Base-by-base conservation (phyloP, 306 rosid genomes). In the Medicago ruthenica region DNA sequence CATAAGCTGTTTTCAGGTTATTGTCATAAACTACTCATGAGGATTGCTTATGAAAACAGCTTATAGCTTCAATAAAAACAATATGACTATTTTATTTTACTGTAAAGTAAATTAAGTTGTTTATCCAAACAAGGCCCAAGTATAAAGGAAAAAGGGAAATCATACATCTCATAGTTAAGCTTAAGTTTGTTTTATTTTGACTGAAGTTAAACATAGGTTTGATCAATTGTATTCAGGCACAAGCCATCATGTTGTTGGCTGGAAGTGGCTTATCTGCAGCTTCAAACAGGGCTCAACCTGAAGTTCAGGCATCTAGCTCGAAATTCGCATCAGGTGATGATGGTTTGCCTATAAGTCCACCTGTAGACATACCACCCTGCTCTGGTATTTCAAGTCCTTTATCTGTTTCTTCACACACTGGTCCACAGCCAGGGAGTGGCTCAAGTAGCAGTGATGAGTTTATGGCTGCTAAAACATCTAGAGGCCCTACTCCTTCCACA, bases 201-300 rank as follows among this genome's bases (percentile, higher is more conserved):
- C 41, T 5, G 11, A 60, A 61, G 59, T 36, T 76, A 54, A 27
- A 39, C 79, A 70, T 55, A 77, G 79, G 47, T 45, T 79, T 69
- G 63, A 42, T 39, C 57, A 37, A 74, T 36, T 72, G 59, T 83
- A 75, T 82, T 65, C 92, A 93, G 98, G 96, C 87, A 60, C 89
- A 89, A 79, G 93, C 96, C 16, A 88, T 93, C 65, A 91, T 93
- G 96, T 63, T 87, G 76, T 71, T 91, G 81, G 96, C 97, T 76
- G 87, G 86, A 57, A 85, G 74, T 78, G 85, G 82, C 22, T 20
- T 80, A 40, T 67, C 88, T 37, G 20, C 77, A 31, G 70, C 85
- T 60, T 72, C 88, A 22, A 82, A 81, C 63, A 50, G 55, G 31
- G 55, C 86, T 45, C 85, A 83, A 39, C 82, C 81, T 10, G 83